Percentiles rank a stretch among this genome's conserved stretches.
Conservation (phyloP, 257 asterid species). For the Lithospermum erythrorhizon region DNA sequence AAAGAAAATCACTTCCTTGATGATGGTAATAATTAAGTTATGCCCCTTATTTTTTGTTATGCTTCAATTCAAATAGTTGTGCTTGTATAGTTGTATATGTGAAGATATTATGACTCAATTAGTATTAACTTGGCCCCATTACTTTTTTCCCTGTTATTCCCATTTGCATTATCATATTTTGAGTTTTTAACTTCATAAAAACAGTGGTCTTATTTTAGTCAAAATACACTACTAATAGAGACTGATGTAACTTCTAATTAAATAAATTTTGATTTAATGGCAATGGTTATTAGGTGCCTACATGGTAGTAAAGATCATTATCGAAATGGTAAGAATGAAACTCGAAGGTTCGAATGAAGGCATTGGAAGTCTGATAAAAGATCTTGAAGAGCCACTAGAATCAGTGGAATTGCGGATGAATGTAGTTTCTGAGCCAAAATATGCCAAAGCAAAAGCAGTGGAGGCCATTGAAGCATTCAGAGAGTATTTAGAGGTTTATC, state of each 20-base stretch:
- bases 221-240: no score
- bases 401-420: conserved; percentile 70
- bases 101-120: no score
- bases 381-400: conserved; percentile 73
- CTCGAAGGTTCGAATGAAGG: conserved; percentile 67
- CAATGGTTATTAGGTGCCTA: conserved; percentile 51
- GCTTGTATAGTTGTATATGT: no score
- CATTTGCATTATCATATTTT: no score
- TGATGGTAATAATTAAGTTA: conserved; percentile 44
- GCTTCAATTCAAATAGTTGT: no score
- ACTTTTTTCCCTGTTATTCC: no score
- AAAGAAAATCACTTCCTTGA: conserved; percentile 80
- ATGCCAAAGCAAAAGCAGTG: conserved; percentile 61
- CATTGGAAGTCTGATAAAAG: conserved; percentile 62
- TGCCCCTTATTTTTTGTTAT: not conserved
- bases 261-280: no score
- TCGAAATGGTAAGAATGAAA: conserved; percentile 87
- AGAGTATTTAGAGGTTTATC: conserved; percentile 47
- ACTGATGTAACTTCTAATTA: no score
- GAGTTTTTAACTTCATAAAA: no score
- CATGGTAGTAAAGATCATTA: conserved; percentile 79
- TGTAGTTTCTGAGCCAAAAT: conserved; percentile 53
- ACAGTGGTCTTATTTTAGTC: no score
- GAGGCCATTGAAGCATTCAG: conserved; percentile 63
- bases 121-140: no score